Base-by-base conservation (phyloP, 1,284 basidiomycete species). In the Cryptococcus depauperatus region DNA sequence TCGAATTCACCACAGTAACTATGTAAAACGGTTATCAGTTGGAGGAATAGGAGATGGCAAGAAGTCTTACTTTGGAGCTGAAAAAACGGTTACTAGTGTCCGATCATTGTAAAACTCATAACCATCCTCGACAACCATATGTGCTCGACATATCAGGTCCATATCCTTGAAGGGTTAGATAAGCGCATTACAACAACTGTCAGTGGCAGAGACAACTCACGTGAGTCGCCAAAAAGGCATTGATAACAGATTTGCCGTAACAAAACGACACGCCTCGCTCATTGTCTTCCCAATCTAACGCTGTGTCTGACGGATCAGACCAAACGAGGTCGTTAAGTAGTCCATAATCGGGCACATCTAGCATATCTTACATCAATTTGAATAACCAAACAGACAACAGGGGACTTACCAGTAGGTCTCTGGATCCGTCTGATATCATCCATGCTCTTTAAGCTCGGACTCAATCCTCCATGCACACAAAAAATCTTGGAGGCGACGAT, bases 51-150 rank as follows among this genome's bases (percentile, higher is more conserved):
- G 30, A 10, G 28, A 40, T 27, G 48, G 48, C 18, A 44, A 11
- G 32, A 47, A 37, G 21, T 76, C 83, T 74, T 61, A 92, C 92
- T 73, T 93, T 72, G 91, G 91, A 44, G 95, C 95, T 57, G 89
- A 93, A 72, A 99, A 99, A 40, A 99, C 91, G 0, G 95, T 99
- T 37, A 99, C 95, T 55, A 99, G 73, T 43, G 93, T 97, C 52
- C 95, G 79, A 62, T 99, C 95, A 64, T 98, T 97, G 89, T 95
- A 99, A 67, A 99, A 99, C 75, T 99, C 95, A 67, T 98, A 98
- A 2, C 93, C 95, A 64, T 92, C 89, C 68, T 99, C 95, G 44
- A 99, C 95, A 30, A 99, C 95, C 95, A 98, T 98, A 73, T 99
- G 95, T 33, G 95, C 95, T 43, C 95, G 83, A 74, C 95, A 98